These are phyloP conservation scores for Hypoxylon rickii DNA, from an alignment of 495 filamentous ascomycete genomes.

Conservation along the genomic window DNA sequence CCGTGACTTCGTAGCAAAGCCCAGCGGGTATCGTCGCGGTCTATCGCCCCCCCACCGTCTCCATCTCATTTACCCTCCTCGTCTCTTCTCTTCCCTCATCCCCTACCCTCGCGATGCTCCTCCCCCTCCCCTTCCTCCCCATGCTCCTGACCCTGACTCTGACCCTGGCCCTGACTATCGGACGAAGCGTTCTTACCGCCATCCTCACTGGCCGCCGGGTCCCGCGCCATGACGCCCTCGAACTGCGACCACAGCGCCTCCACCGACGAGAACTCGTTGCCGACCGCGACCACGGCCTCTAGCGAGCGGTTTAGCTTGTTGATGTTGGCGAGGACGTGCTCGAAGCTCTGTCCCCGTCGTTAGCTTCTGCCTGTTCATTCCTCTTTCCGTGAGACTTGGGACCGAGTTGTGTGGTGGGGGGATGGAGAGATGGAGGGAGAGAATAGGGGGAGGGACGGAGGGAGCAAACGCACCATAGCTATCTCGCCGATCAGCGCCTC, in stretches of 20 bases:
- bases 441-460: too few relatives aligned
- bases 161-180: slow-evolving; percentile 40
- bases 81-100: background rate
- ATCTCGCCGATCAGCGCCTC: slow-evolving; percentile 78
- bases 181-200: slow-evolving; percentile 47
- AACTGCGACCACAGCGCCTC: slow-evolving; percentile 97
- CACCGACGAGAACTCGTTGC: slow-evolving; percentile 95
- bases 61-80: background rate
- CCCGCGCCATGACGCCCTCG: slow-evolving; percentile 91
- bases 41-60: slow-evolving; percentile 10
- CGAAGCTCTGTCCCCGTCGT: slow-evolving; percentile 68
- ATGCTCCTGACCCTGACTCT: slow-evolving; percentile 8
- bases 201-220: slow-evolving; percentile 59
- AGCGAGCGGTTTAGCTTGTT: slow-evolving; percentile 92
- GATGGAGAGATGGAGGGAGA: background rate
- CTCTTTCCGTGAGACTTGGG: background rate
- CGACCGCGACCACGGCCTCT: slow-evolving; percentile 91
- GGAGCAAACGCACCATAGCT: slow-evolving; percentile 61
- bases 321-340: slow-evolving; percentile 93
- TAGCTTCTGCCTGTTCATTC: background rate
- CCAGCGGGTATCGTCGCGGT: slow-evolving; percentile 41
- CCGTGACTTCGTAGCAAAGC: slow-evolving; percentile 7
- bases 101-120: slow-evolving; percentile 6
- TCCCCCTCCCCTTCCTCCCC: slow-evolving; percentile 31
- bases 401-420: background rate